Conservation (phyloP, 148 eudicot genomes). For the Selenicereus undatus region DNA sequence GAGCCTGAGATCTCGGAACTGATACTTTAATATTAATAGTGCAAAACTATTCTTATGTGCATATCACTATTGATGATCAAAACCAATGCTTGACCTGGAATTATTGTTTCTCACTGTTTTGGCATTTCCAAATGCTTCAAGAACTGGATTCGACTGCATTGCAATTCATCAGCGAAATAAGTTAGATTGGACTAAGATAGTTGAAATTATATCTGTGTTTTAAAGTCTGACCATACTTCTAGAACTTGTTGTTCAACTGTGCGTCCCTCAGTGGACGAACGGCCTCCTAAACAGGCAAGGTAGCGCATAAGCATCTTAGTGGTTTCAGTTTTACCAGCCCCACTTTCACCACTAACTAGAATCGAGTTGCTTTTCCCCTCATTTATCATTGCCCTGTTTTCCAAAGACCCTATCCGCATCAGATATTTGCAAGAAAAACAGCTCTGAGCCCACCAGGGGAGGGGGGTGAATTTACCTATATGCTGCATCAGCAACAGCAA, state of each 20-base stretch:
- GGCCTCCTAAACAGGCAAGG: conserved; percentile 92
- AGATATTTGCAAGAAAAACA: neutral
- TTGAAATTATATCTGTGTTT: neutral
- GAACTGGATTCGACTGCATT: conserved; percentile 98
- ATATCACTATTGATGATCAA: neutral
- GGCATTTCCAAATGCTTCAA: conserved; percentile 99
- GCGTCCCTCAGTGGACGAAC: conserved; percentile 90
- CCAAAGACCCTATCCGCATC: conserved; percentile 18
- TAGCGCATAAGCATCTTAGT: conserved; percentile 98
- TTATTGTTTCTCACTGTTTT: conserved; percentile 98
- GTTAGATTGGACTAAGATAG: neutral
- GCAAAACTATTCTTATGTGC: no score
- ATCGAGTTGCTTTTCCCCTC: conserved; percentile 92
- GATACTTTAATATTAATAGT: neutral
- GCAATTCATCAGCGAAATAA: conserved; percentile 15
- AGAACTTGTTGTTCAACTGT: conserved; percentile 99
- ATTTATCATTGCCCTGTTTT: conserved; percentile 79
- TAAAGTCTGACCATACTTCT: conserved; percentile 52
- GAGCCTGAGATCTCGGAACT: neutral
- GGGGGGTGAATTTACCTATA: conserved; percentile 51
- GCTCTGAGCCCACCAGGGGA: neutral
- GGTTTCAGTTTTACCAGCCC: conserved; percentile 98
- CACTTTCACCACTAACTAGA: conserved; percentile 95
- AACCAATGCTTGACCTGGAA: conserved; percentile 67
- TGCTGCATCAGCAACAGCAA: conserved; percentile 96